Base-by-base conservation (phyloP, 2,329 filamentous ascomycete genomes). In the Stagonosporopsis chrysanthemi region DNA sequence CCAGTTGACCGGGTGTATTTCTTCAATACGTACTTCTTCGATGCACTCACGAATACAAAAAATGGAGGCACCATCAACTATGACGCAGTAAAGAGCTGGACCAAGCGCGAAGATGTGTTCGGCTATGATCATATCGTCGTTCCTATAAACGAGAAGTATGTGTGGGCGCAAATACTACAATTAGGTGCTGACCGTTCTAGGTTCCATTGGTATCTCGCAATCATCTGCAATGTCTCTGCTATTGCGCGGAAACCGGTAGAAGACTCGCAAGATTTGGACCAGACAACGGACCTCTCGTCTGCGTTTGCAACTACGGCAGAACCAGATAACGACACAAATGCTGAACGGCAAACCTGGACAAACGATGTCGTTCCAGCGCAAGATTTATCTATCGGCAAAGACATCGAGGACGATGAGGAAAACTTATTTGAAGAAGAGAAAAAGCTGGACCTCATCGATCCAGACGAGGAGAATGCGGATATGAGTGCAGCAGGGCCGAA, bases 11-110 rank as follows among this genome's bases (percentile, higher is more conserved):
- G 87, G 48, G 86, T 96, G 3, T 91, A 96, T 73, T 90, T 97
- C 65, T 94, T 96, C 80, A 98, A 93, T 73, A 95, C 91, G 0
- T 97, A 92, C 76, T 97, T 98, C 77, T 98, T 90, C 71, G 86
- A 89, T 19, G 89, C 88, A 44, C 82, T 98, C 41, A 91, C 69
- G 0, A 61, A 62, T 41, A 91, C 69, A 0, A 61, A 62, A 17
- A 88, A 86, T 82, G 63, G 65, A 79, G 77, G 65, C 76, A 79
- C 59, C 45, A 90, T 96, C 76, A 92, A 96, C 68, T 97, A 97
- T 71, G 86, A 90, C 24, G 89, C 87, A 4, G 93, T 99, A 53
- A 87, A 89, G 73, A 85, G 87, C 40, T 99, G 95, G 95, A 98
- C 95, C 0, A 83, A 89, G 31, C 91, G 88, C 65, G 83, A 94